Evolutionary conservation across 805 yeast genomes (phyloP), one percentile per base, ranked within the genome.

Genomic region (Millerago galiae): DNA sequence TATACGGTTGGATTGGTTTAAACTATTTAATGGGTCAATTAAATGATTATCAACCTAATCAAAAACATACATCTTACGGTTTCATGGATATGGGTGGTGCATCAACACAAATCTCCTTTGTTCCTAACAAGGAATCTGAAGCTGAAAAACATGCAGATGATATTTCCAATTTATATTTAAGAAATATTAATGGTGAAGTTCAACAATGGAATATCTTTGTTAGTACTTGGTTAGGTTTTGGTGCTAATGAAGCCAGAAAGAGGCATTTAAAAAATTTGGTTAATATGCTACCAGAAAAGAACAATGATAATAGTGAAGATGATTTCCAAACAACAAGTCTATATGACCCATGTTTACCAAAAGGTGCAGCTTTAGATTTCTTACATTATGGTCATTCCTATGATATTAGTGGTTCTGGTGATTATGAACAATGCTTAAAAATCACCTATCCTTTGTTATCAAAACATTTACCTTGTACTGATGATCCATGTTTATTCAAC

Each of bases 11-110:
- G 99, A 61, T 93, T 26, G 93, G 91, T 0, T 68, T 93, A 37
- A 93, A 93, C 60, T 93, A 91, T 62, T 63, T 93, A 43, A 74
- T 83, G 62, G 83, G 85, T 1, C 75, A 75, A 46, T 67, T 85
- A 38, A 70, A 81, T 46, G 59, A 72, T 41, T 75, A 71, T 51
- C 70, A 70, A 30, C 51, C 64, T 4, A 45, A 45, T 11, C 42
- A 48, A 2, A 60, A 58, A 10, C 83, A 75, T 52, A 62, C 63
- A n/a, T 79, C 95, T 0, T 81, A 75, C 50, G 99, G 99, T 5
- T 91, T 93, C 54, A 83, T 93, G 91, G 99, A 93, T 61, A 93
- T 93, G 99, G 99, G 99, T 13, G 99, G 99, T 12, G 99, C 99
- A 0, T 88, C 96, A 2, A 88, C 96, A 0, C 99, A 93, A 58